Evolutionary conservation across 352 stramenopile species (phyloP).

Genomic region (Pythium utonaiense): DNA sequence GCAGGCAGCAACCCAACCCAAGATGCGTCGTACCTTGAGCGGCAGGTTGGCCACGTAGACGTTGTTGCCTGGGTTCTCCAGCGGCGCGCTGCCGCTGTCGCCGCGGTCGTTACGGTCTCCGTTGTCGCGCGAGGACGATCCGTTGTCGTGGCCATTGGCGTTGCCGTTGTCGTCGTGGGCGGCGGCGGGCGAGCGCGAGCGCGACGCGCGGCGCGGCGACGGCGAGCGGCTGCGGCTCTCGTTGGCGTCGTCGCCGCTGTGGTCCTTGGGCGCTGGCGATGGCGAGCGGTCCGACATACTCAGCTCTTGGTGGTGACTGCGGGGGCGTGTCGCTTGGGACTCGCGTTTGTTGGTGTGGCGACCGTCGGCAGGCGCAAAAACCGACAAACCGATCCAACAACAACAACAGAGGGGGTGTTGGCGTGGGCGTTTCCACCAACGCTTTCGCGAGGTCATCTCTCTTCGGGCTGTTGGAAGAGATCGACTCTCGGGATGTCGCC

Average conservation of each 20-base stretch:
- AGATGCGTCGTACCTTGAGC: slow-evolving; percentile 42
- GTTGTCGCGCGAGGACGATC: not conserved
- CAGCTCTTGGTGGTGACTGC: not conserved
- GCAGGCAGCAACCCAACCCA: not conserved
- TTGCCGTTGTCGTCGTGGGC: slow-evolving; percentile 12
- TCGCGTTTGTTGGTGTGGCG: slow-evolving; percentile 14
- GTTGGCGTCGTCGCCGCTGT: slow-evolving; percentile 15
- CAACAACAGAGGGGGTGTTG: not conserved
- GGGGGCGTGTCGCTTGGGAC: slow-evolving; percentile 11
- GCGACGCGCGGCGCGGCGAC: slow-evolving; percentile 25
- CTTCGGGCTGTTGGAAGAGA: not conserved
- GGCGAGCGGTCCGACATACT: slow-evolving; percentile 34
- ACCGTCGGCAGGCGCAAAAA: slow-evolving; percentile 12
- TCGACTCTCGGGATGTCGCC: slow-evolving; percentile 17
- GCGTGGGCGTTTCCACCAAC: slow-evolving; percentile 11
- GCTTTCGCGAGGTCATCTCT: slow-evolving; percentile 17
- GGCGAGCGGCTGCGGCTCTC: slow-evolving; percentile 21
- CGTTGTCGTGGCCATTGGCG: slow-evolving; percentile 3
- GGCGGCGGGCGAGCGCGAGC: slow-evolving; percentile 41
- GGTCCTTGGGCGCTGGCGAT: slow-evolving; percentile 21
- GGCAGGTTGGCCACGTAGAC: slow-evolving; percentile 77
- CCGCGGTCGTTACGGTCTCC: slow-evolving; percentile 6
- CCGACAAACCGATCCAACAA: slow-evolving; percentile 15
- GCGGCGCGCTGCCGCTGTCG: not conserved
- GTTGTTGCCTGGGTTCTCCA: slow-evolving; percentile 71